Percentiles rank a stretch among this genome's conserved stretches.
These are phyloP conservation scores for Sungouiella blattae DNA, from an alignment of 805 yeast genomes.

Conservation along the genomic window DNA sequence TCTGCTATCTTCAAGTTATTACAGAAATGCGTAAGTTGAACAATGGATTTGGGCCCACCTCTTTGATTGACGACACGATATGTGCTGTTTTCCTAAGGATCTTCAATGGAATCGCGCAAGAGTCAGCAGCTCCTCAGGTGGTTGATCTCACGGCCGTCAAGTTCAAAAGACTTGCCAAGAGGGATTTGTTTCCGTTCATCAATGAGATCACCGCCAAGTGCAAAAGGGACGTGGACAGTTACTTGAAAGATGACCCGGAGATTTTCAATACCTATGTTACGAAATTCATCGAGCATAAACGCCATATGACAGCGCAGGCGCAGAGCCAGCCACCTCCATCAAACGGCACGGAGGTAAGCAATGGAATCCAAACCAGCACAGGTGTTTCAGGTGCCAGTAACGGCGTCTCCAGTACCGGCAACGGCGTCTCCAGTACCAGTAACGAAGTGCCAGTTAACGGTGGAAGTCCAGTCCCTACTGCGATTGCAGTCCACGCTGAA, in stretches of 20 bases:
- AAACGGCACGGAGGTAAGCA: too few species aligned
- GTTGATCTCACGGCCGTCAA: conserved; percentile 19
- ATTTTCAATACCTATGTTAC: conserved; percentile 22
- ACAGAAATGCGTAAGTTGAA: conserved; percentile 67
- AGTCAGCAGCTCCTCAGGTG: not conserved
- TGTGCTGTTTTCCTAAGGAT: conserved; percentile 57
- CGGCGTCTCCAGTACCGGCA: too few species aligned
- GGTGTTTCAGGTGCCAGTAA: too few species aligned
- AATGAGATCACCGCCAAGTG: conserved; percentile 29
- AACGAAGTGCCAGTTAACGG: too few species aligned
- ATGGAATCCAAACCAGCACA: too few species aligned
- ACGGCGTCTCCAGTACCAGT: too few species aligned
- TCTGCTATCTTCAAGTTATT: conserved; percentile 47
- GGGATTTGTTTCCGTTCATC: conserved; percentile 40
- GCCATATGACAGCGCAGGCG: too few species aligned
- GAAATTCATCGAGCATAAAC: conserved; percentile 2
- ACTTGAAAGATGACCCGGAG: conserved; percentile 28
- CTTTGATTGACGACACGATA: conserved; percentile 68
- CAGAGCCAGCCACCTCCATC: too few species aligned
- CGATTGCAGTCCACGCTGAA: too few species aligned
- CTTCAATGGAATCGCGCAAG: conserved; percentile 18
- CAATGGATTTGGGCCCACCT: conserved; percentile 78
- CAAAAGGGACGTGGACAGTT: conserved; percentile 28
- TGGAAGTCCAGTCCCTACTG: too few species aligned
- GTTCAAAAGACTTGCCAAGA: conserved; percentile 36